A percentile compares a stretch with the other conserved stretches of the same genome.
phyloP scores from a whole-genome alignment of 2,329 filamentous ascomycete species.

The Penicillium decumbens region DNA sequence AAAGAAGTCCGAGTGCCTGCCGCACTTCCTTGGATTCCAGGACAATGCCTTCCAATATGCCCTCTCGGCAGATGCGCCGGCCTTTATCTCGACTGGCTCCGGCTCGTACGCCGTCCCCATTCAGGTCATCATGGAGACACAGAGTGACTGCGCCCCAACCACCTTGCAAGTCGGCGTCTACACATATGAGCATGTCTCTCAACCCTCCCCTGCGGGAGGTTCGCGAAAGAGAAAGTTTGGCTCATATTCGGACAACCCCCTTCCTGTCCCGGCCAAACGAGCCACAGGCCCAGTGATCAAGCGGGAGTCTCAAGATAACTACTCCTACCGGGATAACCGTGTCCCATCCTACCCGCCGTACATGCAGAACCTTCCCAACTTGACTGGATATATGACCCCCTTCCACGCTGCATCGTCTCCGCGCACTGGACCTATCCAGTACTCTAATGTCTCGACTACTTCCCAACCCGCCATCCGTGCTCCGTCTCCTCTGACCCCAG shows the following conservation, averaged over 20 bases:
- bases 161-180: slow-evolving; percentile 58
- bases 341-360: slow-evolving; percentile 50
- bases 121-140: slow-evolving; percentile 57
- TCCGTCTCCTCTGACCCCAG: slow-evolving; percentile 46
- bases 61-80: slow-evolving; percentile 67
- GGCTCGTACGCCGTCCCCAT: slow-evolving; percentile 55
- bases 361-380: slow-evolving; percentile 46
- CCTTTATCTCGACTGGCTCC: slow-evolving; percentile 54
- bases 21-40: slow-evolving; percentile 57
- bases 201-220: slow-evolving; percentile 39
- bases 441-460: slow-evolving; percentile 37
- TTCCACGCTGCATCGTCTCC: slow-evolving; percentile 39
- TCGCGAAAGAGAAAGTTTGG: slow-evolving; percentile 56
- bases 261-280: slow-evolving; percentile 48
- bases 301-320: slow-evolving; percentile 49
- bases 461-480: slow-evolving; percentile 45
- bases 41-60: slow-evolving; percentile 64
- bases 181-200: slow-evolving; percentile 52
- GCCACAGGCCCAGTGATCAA: slow-evolving; percentile 46
- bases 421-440: slow-evolving; percentile 41
- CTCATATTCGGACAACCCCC: slow-evolving; percentile 46
- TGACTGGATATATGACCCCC: slow-evolving; percentile 38
- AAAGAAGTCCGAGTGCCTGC: slow-evolving; percentile 64
- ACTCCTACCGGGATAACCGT: slow-evolving; percentile 52
- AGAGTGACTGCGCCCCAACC: slow-evolving; percentile 48